Evolutionary conservation across 768 basidiomycete genomes (phyloP).

Genomic region (Rhodotorula diobovata): DNA sequence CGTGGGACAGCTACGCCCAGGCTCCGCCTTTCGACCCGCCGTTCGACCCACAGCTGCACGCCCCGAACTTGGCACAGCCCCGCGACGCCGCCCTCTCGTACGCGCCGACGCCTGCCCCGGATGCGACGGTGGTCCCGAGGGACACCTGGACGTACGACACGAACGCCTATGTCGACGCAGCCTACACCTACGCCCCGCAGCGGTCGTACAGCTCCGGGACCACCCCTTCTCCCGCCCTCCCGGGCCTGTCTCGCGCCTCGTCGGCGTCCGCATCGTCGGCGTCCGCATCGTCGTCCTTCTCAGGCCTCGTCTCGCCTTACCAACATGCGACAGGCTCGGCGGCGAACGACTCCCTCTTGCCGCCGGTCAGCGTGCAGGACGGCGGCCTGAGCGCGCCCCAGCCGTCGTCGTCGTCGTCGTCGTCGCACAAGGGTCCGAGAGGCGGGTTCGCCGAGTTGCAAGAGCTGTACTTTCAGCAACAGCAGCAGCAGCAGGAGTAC

Average conservation of each 20-base stretch:
- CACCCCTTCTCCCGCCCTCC: conserved; percentile 15
- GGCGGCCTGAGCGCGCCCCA: neutral
- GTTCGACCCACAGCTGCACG: neutral
- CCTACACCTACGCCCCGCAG: conserved; percentile 3
- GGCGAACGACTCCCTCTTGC: neutral
- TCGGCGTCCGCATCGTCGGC: conserved; percentile 19
- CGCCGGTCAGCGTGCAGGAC: neutral
- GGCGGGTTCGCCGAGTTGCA: conserved; percentile 21
- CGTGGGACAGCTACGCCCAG: neutral
- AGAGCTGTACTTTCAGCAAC: conserved; percentile 9
- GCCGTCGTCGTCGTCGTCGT: neutral
- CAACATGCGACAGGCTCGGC: neutral
- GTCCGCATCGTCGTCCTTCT: conserved; percentile 15
- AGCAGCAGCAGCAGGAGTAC: neutral
- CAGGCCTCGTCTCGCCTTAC: conserved; percentile 13
- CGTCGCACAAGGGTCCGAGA: neutral
- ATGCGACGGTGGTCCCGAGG: no score
- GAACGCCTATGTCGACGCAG: conserved; percentile 7
- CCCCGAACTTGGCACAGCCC: no score
- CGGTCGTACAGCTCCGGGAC: neutral
- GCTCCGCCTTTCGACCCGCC: neutral
- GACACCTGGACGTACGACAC: neutral
- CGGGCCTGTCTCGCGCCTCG: conserved; percentile 25
- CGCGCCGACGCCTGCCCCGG: neutral
- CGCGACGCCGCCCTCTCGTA: no score